Evolutionary conservation across 2,329 filamentous ascomycete genomes (phyloP).

Genomic region (Pyrenochaeta sp.): DNA sequence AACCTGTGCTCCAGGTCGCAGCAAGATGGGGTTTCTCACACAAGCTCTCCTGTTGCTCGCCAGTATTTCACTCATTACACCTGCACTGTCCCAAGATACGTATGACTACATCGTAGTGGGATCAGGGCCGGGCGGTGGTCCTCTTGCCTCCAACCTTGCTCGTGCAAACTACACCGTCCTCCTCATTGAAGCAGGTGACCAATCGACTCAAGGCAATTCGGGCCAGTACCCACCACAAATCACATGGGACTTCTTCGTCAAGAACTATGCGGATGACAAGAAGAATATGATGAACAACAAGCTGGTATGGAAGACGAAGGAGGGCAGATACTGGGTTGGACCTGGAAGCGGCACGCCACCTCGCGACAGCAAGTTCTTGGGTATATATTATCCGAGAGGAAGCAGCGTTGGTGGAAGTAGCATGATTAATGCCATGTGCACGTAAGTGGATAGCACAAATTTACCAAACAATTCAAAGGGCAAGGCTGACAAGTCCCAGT

Average conservation of each 20-base stretch:
- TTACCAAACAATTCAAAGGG: too few species aligned
- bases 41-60: constrained; percentile 15
- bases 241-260: constrained; percentile 64
- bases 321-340: constrained; percentile 62
- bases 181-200: constrained; percentile 66
- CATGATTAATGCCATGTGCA: constrained; percentile 62
- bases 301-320: constrained; percentile 61
- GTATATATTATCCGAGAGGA: constrained; percentile 64
- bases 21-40: constrained; percentile 22
- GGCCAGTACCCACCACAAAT: constrained; percentile 27
- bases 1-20: background rate
- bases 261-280: constrained; percentile 63
- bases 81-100: constrained; percentile 17
- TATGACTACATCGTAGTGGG: constrained; percentile 70
- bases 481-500: too few species aligned
- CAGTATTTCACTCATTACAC: constrained; percentile 3
- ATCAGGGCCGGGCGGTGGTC: constrained; percentile 45
- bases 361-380: constrained; percentile 56
- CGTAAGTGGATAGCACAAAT: too few species aligned
- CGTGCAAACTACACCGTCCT: constrained; percentile 64
- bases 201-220: constrained; percentile 56
- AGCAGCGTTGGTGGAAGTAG: constrained; percentile 64
- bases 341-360: constrained; percentile 57
- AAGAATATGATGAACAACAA: constrained; percentile 64
- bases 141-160: constrained; percentile 60